Base-by-base conservation (phyloP, 2,329 filamentous ascomycete species). In the Verticillium isaacii region DNA sequence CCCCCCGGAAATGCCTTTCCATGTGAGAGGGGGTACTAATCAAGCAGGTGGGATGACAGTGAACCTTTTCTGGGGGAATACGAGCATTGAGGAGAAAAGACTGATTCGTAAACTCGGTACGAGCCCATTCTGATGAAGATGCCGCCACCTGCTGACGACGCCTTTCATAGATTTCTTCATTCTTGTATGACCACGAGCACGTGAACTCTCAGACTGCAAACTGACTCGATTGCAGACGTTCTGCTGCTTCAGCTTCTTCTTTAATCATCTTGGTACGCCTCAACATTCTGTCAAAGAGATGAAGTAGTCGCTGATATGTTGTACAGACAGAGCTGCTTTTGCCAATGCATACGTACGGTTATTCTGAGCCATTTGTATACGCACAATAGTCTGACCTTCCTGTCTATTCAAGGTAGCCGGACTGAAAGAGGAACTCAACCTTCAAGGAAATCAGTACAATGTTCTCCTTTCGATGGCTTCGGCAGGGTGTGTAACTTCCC, bases 371-470 rank as follows among this genome's bases (percentile, higher is more conserved):
- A 37, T 1, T 19, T 14, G 12, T 14, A 9, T 12, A 7, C 1
- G 12, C 14, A n/a, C n/a, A 3, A 52, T 52, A 37, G 4, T 14
- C 14, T n/a, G 34, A 34, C 5, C 34, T 34, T 36, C 56, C 17
- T 9, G 8, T 6, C 29, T 29, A 29, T 29, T 5, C 5, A 29
- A 62, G 61, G 61, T 63, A 14, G 77, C 76, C 15, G 79, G 79
- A 5, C 78, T 80, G 73, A 75, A 74, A 60, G 77, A 80, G 56
- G 79, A 82, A 25, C 68, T 82, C n/a, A 78, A 66, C 1, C 74
- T 84, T 61, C 75, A 77, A n/a, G 79, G 79, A 11, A 76, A 78
- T 37, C 72, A 82, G 69, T 64, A 75, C 56, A 79, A 78, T 64
- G 70, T 77, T 29, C 78, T 80, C 61, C 78, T 77, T 52, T 75